Conservation (phyloP, 192 early-diverging fungal species). For the Kickxella alabastrina region DNA sequence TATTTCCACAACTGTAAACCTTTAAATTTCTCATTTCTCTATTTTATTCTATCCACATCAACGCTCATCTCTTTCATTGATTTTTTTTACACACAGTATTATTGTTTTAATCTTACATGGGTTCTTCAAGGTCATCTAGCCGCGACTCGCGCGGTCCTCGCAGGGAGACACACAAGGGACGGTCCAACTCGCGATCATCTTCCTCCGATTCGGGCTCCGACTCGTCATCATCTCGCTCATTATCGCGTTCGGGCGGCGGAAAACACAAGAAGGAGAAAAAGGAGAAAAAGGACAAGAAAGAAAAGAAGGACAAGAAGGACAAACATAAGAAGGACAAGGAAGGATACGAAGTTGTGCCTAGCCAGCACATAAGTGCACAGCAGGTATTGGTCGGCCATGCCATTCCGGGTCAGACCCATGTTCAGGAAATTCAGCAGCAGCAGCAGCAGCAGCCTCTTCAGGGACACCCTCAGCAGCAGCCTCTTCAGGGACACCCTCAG, state of each 20-base stretch:
- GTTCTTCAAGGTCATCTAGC: too few species aligned
- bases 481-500: conserved; percentile 4
- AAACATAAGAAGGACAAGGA: background rate
- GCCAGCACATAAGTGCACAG: too few species aligned
- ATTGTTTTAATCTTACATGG: background rate
- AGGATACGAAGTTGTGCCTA: too few species aligned
- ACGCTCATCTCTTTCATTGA: too few species aligned
- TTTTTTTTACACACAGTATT: background rate
- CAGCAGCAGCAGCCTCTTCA: background rate
- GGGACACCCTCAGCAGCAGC: background rate
- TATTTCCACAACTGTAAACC: too few species aligned
- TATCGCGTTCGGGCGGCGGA: background rate
- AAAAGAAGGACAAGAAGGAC: background rate
- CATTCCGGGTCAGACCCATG: background rate
- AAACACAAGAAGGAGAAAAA: background rate
- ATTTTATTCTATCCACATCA: too few species aligned
- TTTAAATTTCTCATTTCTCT: too few species aligned
- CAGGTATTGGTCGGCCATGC: too few species aligned
- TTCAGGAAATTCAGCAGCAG: conserved; percentile 1
- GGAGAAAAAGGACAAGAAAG: background rate
- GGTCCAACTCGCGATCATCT: too few species aligned
- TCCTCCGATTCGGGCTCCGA: conserved; percentile 1
- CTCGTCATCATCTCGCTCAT: conserved; percentile 1
- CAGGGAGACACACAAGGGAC: too few species aligned
- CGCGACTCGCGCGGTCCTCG: conserved; percentile 1